Evolutionary conservation across 1,139 yeast genomes (phyloP), one percentile per base, ranked within the genome.

Genomic region (Kodamaea alishanica): DNA sequence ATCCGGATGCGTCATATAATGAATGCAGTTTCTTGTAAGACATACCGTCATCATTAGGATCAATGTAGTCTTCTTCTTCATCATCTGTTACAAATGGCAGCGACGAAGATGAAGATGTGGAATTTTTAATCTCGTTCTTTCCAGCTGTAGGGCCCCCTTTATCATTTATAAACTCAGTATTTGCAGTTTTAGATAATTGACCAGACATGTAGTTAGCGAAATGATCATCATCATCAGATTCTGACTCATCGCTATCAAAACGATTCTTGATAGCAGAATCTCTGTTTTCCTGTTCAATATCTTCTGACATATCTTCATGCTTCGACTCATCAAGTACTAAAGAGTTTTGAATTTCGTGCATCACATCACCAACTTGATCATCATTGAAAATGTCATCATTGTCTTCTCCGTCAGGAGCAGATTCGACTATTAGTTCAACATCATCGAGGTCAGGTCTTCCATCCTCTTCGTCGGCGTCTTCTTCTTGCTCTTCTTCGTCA

Each of bases 201-300:
- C 83, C 89, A 4, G 95, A 80, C 84, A 88, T 84, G 59, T 87
- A 88, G 43, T 84, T 78, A 12, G 90, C 80, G 56, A 87, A 87
- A 37, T 70, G 72, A 35, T 65, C 74, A 34, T 56, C 61, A 32
- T 55, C 63, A 31, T 52, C 59, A 5, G 52, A 49, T 34, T 52
- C 61, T 2, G 57, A 51, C 32, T 54, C 60, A 22, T 55, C 59
- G 34, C 55, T 46, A 33, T 51, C 55, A 27, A 48, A 44, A 11
- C 48, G 45, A 30, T 45, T 39, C 32, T 42, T 42, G 20, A 34
- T 5, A 7, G 44, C 39, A 34, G 35, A 31, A 32, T 10, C 32
- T 37, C 41, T 58, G 26, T 46, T 52, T 15, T 67, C 69, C 26
- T 60, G 65, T 11, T 26, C 26, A 10, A 33, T 44, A 7, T 33